Evolutionary conservation across 768 basidiomycete species (phyloP), one percentile per base, ranked within the genome.

Genomic region (Xerocomus brunneocitrinus): DNA sequence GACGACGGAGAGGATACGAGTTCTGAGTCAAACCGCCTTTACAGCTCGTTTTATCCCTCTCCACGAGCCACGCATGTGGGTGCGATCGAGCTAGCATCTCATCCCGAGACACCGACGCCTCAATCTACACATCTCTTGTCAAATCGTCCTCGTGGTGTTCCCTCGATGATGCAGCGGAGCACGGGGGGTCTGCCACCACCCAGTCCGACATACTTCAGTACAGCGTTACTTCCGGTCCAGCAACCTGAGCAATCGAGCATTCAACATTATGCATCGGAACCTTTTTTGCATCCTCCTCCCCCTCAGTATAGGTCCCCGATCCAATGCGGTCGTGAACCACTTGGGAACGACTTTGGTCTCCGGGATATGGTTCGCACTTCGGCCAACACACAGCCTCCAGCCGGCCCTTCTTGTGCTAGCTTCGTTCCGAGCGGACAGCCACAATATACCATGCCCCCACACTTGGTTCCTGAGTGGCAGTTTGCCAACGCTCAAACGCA

Each of bases 1-100:
- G 62, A 66, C 22, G 66, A 58, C 3, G 56, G 49, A 24, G 56
- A 55, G 36, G 52, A 58, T 36, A 47, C 58, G 22, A 38, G 31
- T 35, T 59, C 57, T 0, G 58, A 56, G 32, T 52, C 66, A 34
- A 54, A 44, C 43, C 53, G 25, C 44, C 42, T 59, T 44, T 40
- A 49, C 43, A 44, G 24, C 34, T 38, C 43, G 35, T 52, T 58
- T 46, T 45, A 44, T 35, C 54, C 56, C 25, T 42, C 60, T 13
- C 32, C 32, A 22, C 32, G 22, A 35, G 16, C 58, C 28, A 52
- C 49, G 16, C 60, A 44, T 27, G 28, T 27, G 34, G 54, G 45
- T 47, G 41, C 19, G 9, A 47, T 38, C 24, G 41, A 53, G 27
- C 32, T 22, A 16, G 19, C 47, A 35, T 31, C 40, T 43, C 22